Conservation (phyloP, 192 early-diverging fungal species). For the Backusella tuberculispora region DNA sequence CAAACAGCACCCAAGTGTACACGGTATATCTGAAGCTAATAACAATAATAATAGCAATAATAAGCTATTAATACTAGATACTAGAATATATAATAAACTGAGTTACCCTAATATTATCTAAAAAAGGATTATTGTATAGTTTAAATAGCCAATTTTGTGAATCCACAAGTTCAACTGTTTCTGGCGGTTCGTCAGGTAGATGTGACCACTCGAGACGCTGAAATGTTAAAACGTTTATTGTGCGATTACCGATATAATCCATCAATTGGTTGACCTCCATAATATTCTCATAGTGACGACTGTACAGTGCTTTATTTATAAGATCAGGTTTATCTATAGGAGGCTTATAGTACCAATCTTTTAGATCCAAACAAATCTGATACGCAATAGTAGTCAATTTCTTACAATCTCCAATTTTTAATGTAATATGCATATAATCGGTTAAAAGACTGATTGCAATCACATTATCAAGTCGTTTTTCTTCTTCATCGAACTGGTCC, state of each 20-base stretch:
- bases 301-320: neutral
- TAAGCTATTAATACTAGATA: neutral
- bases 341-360: neutral
- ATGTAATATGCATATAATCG: conserved; percentile 6
- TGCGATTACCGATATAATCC: neutral
- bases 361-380: neutral
- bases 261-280: conserved; percentile 6
- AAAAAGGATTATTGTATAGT: neutral
- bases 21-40: neutral
- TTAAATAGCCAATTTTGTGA: neutral
- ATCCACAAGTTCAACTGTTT: neutral
- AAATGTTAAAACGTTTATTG: neutral
- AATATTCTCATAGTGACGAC: neutral
- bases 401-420: neutral
- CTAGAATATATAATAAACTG: neutral
- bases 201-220: neutral
- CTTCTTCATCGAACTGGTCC: neutral
- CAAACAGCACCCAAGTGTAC: neutral
- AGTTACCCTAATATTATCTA: neutral
- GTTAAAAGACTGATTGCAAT: neutral
- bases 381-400: neutral
- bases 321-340: neutral
- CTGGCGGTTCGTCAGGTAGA: neutral
- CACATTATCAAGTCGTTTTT: neutral
- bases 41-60: neutral